These are phyloP conservation scores for Bocquillonia castaneifolia DNA, from an alignment of 441 rosid genomes.

Conservation along the genomic window DNA sequence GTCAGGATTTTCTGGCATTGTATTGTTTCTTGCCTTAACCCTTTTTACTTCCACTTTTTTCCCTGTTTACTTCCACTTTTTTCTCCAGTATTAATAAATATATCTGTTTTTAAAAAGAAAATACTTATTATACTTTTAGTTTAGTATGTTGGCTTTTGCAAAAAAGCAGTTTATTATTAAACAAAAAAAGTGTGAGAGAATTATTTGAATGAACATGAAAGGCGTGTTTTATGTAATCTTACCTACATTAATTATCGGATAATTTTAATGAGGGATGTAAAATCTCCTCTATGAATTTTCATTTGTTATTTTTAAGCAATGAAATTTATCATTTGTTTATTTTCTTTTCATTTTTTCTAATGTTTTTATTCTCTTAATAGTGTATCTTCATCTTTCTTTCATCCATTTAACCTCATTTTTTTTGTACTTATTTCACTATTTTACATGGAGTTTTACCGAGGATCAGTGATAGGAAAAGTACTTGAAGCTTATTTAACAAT, in stretches of 20 bases:
- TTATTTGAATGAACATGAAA: not conserved
- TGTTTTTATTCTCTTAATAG: not conserved
- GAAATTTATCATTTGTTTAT: not conserved
- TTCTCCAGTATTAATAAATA: not conserved
- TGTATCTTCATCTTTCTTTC: not conserved
- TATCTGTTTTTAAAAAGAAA: not conserved
- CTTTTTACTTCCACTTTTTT: not conserved
- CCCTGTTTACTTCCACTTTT: too few species aligned
- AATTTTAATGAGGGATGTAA: too few species aligned
- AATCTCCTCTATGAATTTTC: too few species aligned
- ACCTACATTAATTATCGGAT: not conserved
- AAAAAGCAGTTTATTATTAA: too few species aligned
- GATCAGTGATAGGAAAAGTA: not conserved
- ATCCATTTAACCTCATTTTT: not conserved
- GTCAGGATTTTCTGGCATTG: not conserved
- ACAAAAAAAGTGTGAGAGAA: not conserved
- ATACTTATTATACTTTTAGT: not conserved
- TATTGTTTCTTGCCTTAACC: not conserved
- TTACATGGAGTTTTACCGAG: not conserved
- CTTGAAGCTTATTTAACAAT: not conserved
- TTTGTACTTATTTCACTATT: not conserved
- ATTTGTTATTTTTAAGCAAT: not conserved
- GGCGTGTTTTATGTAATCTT: too few species aligned
- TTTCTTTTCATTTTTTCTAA: not conserved
- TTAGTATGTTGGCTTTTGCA: not conserved